phyloP scores from a whole-genome alignment of 176 grass and related monocot species.

The Puya raimondii region DNA sequence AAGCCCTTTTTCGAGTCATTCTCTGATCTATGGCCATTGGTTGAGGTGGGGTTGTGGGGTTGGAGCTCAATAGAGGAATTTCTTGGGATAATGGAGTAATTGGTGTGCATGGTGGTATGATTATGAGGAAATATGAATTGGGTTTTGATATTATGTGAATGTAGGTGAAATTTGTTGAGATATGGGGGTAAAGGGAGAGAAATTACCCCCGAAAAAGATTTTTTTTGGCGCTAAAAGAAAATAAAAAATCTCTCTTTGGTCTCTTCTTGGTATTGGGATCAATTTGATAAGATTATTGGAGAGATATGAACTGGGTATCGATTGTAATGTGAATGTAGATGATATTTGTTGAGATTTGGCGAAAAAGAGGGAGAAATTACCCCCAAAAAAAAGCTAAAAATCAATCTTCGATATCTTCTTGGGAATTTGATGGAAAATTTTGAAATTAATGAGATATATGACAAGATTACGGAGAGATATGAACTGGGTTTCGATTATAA shows the following conservation, averaged over 20 bases:
- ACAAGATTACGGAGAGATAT: not conserved
- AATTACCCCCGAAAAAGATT: not conserved
- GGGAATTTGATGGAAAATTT: no score
- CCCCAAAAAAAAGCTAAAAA: no score
- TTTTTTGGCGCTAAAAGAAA: not conserved
- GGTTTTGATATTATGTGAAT: not conserved
- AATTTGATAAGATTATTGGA: no score
- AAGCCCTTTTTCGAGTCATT: constrained; percentile 42
- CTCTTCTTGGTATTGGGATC: no score
- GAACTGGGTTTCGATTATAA: not conserved
- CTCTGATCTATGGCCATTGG: constrained; percentile 10
- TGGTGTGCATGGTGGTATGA: constrained; percentile 35
- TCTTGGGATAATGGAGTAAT: constrained; percentile 57
- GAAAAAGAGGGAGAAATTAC: no score
- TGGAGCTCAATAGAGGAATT: constrained; percentile 24
- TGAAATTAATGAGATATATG: not conserved
- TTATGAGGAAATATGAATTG: not conserved
- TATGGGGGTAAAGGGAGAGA: not conserved
- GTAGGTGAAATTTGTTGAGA: not conserved
- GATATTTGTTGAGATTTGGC: no score
- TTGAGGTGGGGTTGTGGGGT: not conserved
- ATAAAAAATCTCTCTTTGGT: not conserved
- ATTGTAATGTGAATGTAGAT: no score
- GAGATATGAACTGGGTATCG: no score
- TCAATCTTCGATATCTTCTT: no score